Evolutionary conservation across 345 rosid genomes (phyloP), one percentile per base, ranked within the genome.

Genomic region (Acer negundo): DNA sequence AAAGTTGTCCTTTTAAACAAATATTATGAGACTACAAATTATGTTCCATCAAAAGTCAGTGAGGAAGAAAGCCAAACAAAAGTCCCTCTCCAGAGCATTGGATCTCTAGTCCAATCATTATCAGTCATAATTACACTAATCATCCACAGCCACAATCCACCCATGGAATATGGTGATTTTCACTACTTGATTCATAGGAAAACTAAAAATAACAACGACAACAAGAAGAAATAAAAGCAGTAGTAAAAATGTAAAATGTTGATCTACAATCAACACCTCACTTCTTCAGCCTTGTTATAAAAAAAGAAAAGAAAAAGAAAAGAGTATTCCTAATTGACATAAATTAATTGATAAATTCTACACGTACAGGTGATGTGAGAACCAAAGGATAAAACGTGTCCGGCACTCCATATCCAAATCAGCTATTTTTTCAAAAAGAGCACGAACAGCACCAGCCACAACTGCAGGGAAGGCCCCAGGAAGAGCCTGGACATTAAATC

Each of bases 381-480:
- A 96, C 99, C 99, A 96, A 81, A 92, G 98, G 78, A 94, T 90
- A 75, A 96, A 94, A 44, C 97, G 86, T 47, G 89, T 92, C 70
- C 98, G 88, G 59, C 98, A 94, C 78, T 96, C 99, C 97, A 91
- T 96, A 82, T 96, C 99, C 75, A 96, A 76, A 82, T 92, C 97
- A 17, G 91, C 93, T 62, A 96, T 93, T 84, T 86, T 96, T 80
- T 94, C 98, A 89, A 96, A 96, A 74, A 96, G 95, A 46, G 93
- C 95, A 82, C 98, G 97, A 72, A 96, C 98, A 63, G 97, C 98
- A 26, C 97, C 97, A 73, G 99, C 99, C 70, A 96, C 97, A 84
- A 96, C 99, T 79, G 98, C 95, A 79, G 99, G 99, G 87, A 96
- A 96, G 83, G 99, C 99, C 76, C 98, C 99, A 70, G 99, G 98